These are phyloP conservation scores for Sphaerulina populicola DNA, from an alignment of 2,329 filamentous ascomycete species.

Conservation along the genomic window DNA sequence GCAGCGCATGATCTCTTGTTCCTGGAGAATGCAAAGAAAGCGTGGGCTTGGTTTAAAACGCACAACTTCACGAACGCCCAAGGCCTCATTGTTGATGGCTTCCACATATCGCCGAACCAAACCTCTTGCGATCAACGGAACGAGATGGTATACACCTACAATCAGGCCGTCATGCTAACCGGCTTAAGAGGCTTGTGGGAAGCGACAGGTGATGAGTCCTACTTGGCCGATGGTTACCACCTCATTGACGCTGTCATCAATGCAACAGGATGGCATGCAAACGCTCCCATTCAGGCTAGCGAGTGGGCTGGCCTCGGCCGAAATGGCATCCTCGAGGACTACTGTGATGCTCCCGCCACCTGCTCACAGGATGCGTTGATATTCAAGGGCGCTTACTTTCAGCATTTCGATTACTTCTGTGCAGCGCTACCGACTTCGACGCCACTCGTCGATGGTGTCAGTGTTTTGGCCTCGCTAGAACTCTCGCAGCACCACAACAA, in stretches of 20 bases:
- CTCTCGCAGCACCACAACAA: constrained; percentile 44
- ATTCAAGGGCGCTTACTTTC: constrained; percentile 95
- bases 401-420: constrained; percentile 78
- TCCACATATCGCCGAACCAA: constrained; percentile 63
- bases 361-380: constrained; percentile 82
- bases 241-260: constrained; percentile 64
- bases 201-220: constrained; percentile 60
- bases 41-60: constrained; percentile 68
- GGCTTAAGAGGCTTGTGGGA: constrained; percentile 75
- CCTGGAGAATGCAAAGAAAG: constrained; percentile 64
- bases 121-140: constrained; percentile 62
- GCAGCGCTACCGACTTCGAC: constrained; percentile 47
- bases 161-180: constrained; percentile 83
- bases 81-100: constrained; percentile 74
- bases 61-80: constrained; percentile 72
- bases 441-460: constrained; percentile 40
- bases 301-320: constrained; percentile 69
- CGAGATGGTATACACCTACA: constrained; percentile 91
- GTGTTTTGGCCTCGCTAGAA: constrained; percentile 33
- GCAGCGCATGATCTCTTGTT: constrained; percentile 42
- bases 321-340: constrained; percentile 72
- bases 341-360: constrained; percentile 64
- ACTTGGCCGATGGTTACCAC: constrained; percentile 68
- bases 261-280: constrained; percentile 63
- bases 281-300: constrained; percentile 8